Conservation (phyloP, 2,329 filamentous ascomycete species). For the Penicillium paneum region DNA sequence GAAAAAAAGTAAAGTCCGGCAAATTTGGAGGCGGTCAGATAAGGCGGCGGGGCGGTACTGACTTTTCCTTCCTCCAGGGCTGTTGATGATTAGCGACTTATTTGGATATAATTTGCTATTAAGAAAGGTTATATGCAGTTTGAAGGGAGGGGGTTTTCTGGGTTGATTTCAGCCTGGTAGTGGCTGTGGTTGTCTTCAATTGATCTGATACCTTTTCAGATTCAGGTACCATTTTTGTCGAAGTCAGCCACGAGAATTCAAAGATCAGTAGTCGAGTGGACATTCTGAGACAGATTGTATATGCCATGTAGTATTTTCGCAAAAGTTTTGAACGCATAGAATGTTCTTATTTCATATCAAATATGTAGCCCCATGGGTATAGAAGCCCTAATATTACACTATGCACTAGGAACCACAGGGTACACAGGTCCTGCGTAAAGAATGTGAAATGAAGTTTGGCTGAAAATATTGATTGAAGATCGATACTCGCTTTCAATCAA, state of each 20-base stretch:
- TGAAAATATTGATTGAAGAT: background rate
- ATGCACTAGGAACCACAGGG: background rate
- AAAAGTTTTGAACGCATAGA: background rate
- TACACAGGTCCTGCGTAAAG: too few species aligned
- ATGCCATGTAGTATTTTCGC: background rate
- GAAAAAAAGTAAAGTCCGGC: conserved; percentile 12
- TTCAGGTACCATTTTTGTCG: background rate
- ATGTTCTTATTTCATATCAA: too few species aligned
- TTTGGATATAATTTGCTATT: background rate
- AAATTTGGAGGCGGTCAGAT: conserved; percentile 7
- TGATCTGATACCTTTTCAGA: background rate
- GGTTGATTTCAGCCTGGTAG: too few species aligned
- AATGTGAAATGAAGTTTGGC: background rate
- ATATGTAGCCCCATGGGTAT: background rate
- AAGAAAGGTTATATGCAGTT: too few species aligned
- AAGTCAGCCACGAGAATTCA: too few species aligned
- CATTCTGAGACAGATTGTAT: background rate
- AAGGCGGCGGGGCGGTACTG: background rate
- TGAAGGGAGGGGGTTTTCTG: background rate
- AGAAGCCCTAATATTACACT: background rate
- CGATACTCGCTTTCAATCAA: background rate
- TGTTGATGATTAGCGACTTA: background rate
- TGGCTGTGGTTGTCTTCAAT: background rate
- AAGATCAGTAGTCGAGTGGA: background rate
- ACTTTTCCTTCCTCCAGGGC: background rate